Evolutionary conservation across 2,329 filamentous ascomycete species (phyloP), one percentile per base, ranked within the genome.

Genomic region (Fusarium continuum): DNA sequence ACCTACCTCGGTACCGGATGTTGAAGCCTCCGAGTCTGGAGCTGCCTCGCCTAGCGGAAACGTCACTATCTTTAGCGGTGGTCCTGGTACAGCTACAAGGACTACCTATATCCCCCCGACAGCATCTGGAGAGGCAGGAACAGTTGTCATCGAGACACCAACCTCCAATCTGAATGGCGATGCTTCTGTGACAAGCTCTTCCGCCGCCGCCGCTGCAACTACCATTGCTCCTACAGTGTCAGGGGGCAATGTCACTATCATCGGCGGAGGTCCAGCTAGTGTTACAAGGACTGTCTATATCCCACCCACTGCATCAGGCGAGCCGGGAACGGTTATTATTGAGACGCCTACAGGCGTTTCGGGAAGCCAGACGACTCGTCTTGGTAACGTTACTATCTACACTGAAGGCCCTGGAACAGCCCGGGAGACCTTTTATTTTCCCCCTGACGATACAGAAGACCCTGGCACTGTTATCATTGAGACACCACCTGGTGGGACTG

Each of bases 41-140:
- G 9, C 26, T 4, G n/a, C n/a, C n/a, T n/a, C n/a, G n/a, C 4
- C 29, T 14, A 22, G 40, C 2, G 49, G 34, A 3, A 61, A 54
- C 10, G 48, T 47, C n/a, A 60, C 53, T 2, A 23, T 60, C 11
- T 19, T 45, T 6, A 58, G 53, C 5, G 56, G 56, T 4, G 54
- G 53, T 2, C 16, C 52, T 2, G 56, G 39, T 2, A 41, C 39
- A 28, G 23, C 20, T 8, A 38, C 45, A 6, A 39, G 36, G 6
- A 61, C 57, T 0, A 8, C 36, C 3, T 61, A 60, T 4, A 28
- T 48, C 2, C 28, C 58, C 4, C 32, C 48, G 3, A 55, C 58
- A 1, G 43, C 3, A 17, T 52, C 45, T 0, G 45, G 31, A 1
- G 45, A 54, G 13, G 10, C 22, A 10, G 57, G 48, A 14, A 61